A percentile compares a stretch with the other conserved stretches of the same genome.
Conservation (phyloP, 306 rosid genomes). For the Betula pendula region DNA sequence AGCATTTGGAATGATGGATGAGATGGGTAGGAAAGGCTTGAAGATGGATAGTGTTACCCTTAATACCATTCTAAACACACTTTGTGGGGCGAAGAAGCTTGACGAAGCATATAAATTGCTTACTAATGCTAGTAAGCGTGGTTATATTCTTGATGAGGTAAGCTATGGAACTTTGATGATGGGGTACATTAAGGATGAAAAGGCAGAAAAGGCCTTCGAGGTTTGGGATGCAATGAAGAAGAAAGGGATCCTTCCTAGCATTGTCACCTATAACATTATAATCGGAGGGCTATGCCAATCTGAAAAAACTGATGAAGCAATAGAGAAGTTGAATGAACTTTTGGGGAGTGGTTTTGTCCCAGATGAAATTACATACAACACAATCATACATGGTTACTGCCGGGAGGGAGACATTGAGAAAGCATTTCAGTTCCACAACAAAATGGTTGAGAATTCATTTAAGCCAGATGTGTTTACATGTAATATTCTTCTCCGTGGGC, state of each 20-base stretch:
- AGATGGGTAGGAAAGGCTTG: conserved; percentile 69
- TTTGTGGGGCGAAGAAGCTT: conserved; percentile 66
- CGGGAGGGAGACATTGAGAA: conserved; percentile 70
- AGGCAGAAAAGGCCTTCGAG: conserved; percentile 51
- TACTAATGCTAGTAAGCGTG: conserved; percentile 54
- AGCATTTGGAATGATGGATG: conserved; percentile 69
- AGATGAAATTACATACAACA: conserved; percentile 71
- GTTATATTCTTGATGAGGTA: conserved; percentile 81
- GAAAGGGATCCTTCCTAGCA: conserved; percentile 60
- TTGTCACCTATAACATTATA: conserved; percentile 66
- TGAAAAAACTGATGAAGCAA: conserved; percentile 67
- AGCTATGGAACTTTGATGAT: conserved; percentile 80
- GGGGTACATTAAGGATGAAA: conserved; percentile 72
- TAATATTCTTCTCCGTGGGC: conserved; percentile 81
- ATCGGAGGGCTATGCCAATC: conserved; percentile 70
- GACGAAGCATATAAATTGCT: conserved; percentile 61
- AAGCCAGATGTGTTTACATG: conserved; percentile 68
- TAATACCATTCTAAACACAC: conserved; percentile 56
- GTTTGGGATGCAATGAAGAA: conserved; percentile 83
- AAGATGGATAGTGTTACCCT: conserved; percentile 62
- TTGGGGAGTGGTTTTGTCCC: conserved; percentile 66
- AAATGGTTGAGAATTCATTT: conserved; percentile 64
- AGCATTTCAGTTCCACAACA: conserved; percentile 82
- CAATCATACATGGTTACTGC: conserved; percentile 77
- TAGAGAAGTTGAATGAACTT: conserved; percentile 73